Evolutionary conservation across 2,329 filamentous ascomycete genomes (phyloP), one percentile per base, ranked within the genome.

Genomic region (Trichoderma simmonsii): DNA sequence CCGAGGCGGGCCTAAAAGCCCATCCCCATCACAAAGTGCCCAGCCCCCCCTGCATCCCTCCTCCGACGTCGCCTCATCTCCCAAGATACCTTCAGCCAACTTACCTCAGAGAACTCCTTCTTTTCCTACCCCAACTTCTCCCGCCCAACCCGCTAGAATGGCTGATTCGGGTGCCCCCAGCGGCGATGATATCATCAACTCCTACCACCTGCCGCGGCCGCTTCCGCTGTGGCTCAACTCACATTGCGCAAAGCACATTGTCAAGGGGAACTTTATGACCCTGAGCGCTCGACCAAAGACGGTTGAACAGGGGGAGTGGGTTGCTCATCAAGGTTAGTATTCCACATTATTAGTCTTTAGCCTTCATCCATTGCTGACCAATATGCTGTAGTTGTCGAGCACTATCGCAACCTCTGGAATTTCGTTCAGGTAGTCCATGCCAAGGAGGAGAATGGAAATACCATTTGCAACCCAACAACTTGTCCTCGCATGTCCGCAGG

Each of bases 211-310:
- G 73, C 91, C 91, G 72, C 87, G 89, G 54, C 88, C 89, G 36
- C 84, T 90, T 73, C 93, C 93, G 18, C 84, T 93, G 73, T 94
- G 93, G 90, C 89, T 94, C 78, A 91, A 93, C 78, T 87, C 91
- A 71, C 84, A 89, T 73, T 92, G 93, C 79, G 91, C 92, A 70
- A 93, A 92, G 80, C 90, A 97, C 78, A 97, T 97, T 75, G 95
- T 98, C 78, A 97, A 95, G 85, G 95, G 95, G 73, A 98, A 98
- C 84, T 98, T 98, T 80, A 94, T 97, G 91, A 98, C 95, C 12
- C 84, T 98, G 73, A 97, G 95, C 78, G 94, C 94, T 64, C 92
- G 95, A 79, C 95, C 95, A 26, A 95, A 95, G 85, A 95, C 96
- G 71, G 93, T 98, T 60, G 95, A 98, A 78, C 90, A 94, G 80